Base-by-base conservation (phyloP, 2,329 filamentous ascomycete genomes). In the Chrysoporthe austroafricana region DNA sequence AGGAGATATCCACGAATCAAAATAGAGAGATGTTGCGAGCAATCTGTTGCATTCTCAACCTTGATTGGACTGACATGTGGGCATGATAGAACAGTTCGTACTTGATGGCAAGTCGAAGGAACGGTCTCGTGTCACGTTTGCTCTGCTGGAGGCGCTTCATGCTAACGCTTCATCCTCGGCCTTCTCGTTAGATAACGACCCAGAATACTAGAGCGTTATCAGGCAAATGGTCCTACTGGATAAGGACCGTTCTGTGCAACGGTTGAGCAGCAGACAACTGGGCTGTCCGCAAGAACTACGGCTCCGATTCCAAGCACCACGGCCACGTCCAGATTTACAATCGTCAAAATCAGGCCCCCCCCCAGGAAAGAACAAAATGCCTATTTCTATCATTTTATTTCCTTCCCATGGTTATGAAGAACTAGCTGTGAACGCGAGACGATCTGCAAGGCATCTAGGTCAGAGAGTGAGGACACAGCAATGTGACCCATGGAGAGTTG, bases 11-110 rank as follows among this genome's bases (percentile, higher is more conserved):
- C n/a, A 63, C 9, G 18, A 60, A 39, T n/a, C 21, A 56, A 43
- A 57, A 57, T 63, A 46, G 50, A 63, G 4, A 62, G 18, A 39
- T 50, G 14, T 36, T 62, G 32, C 60, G n/a, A 32, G n/a, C 44
- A 13, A 21, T 8, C 9, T 44, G 39, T 43, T 26, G 18, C 59
- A 50, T 7, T 34, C 11, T 16, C 32, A 4, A 54, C 2, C 50
- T 34, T 16, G 21, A 16, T 54, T 54, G 13, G 50, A 54, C 50
- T 54, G 26, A 54, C 26, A n/a, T 6, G 14, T 54, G 26, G 1
- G 11, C 50, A 54, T 54, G 50, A 54, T 34, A 54, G 50, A 54
- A 16, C 50, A 14, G 50, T 34, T 54, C 11, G 4, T 32, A 32
- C 7, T 13, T 11, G n/a, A 32, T 34, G 6, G 16, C 52, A 16